Percentiles rank a stretch among this genome's conserved stretches.
phyloP scores from a whole-genome alignment of 2,329 filamentous ascomycete species.

The Monosporascus sp. region DNA sequence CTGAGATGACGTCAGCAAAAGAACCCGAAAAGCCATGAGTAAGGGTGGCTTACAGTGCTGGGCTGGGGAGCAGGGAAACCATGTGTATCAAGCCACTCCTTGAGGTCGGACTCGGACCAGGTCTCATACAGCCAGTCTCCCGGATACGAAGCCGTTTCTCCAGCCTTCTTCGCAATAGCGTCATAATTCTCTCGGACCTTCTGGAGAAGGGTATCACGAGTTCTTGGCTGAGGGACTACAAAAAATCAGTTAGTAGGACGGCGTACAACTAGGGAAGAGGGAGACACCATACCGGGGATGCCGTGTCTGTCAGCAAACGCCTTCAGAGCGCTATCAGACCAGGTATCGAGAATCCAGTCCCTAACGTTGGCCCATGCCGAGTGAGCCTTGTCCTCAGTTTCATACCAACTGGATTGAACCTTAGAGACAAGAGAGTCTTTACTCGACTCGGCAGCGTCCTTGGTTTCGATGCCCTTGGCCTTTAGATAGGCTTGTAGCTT shows the following conservation, averaged over 20 bases:
- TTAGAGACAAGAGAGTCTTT: slow-evolving; percentile 64
- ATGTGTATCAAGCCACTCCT: slow-evolving; percentile 86
- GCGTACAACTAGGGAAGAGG: neutral
- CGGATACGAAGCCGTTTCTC: slow-evolving; percentile 79
- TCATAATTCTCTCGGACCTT: slow-evolving; percentile 80
- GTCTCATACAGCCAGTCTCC: slow-evolving; percentile 90
- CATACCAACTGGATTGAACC: slow-evolving; percentile 71
- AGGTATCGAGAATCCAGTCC: slow-evolving; percentile 94
- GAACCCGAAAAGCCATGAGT: neutral
- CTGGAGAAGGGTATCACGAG: slow-evolving; percentile 75
- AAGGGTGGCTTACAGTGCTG: slow-evolving; percentile 41
- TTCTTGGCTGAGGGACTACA: slow-evolving; percentile 74
- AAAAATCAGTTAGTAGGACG: neutral
- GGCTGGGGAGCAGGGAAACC: slow-evolving; percentile 85
- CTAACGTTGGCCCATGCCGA: slow-evolving; percentile 68
- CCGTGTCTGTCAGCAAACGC: slow-evolving; percentile 83
- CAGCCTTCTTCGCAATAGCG: slow-evolving; percentile 63
- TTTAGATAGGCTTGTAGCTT: slow-evolving; percentile 65
- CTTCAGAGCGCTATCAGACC: slow-evolving; percentile 92
- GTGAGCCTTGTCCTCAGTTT: slow-evolving; percentile 72
- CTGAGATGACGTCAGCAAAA: slow-evolving; percentile 22
- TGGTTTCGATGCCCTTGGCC: slow-evolving; percentile 65
- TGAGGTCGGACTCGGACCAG: slow-evolving; percentile 91
- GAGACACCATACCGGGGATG: slow-evolving; percentile 56
- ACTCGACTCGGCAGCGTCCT: slow-evolving; percentile 61